Evolutionary conservation across 768 basidiomycete genomes (phyloP), one percentile per base, ranked within the genome.

Genomic region (Phaeotremella fagi): DNA sequence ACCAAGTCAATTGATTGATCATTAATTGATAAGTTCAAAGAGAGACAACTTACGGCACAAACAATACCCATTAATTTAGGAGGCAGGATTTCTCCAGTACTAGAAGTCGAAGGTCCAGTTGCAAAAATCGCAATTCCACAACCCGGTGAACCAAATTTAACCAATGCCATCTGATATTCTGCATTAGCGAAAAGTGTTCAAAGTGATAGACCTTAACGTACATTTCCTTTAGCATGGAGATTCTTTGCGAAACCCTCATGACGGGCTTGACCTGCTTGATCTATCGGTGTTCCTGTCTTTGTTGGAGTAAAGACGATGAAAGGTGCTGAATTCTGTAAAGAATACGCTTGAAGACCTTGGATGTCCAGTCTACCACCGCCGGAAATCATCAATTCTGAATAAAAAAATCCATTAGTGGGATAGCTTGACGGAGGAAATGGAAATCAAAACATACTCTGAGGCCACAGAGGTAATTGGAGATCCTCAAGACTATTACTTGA

Each of bases 91-190:
- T 44, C 37, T 31, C 57, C 48, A 20, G 33, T 52, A 26, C 31
- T 54, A 22, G 22, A 6, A 33, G 43, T 54, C 12, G 55, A 44
- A 6, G 42, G 52, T 9, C 43, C 24, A 18, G 48, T 45, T 12
- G 47, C 51, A 31, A 62, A 62, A 5, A 62, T 41, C 3, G 58
- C 54, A n/a, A 59, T 52, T 29, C 61, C 61, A 25, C 54, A 38
- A 48, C 58, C 61, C 15, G 46, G 46, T 14, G 31, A n/a, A 9
- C 57, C 61, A n/a, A 62, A 37, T 24, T 48, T 48, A 18, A 62
- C 52, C 18, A 58, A 23, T 4, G 52, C 56, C 56, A 62, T 58
- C 60, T 61, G 35, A 9, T 20, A 12, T 14, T 29, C 47, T 31
- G 6, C 15, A 24, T 23, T 5, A 35, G 27, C n/a, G 41, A 25